A percentile compares a stretch with the other conserved stretches of the same genome.
These are phyloP conservation scores for Sparassis latifolia DNA, from an alignment of 1,284 basidiomycete species.

Conservation along the genomic window DNA sequence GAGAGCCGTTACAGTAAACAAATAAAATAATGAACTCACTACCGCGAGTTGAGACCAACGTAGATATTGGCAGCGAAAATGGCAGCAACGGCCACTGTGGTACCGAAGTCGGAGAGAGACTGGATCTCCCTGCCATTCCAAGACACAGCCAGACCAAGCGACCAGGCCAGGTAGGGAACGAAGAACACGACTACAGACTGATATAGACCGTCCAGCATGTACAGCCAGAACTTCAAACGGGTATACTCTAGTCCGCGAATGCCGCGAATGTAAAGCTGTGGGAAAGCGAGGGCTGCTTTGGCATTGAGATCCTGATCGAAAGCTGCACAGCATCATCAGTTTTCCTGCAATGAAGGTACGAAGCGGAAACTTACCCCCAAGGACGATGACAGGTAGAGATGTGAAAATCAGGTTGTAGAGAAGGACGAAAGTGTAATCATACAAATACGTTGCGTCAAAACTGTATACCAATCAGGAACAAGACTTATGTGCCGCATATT, in stretches of 20 bases:
- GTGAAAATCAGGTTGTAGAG: constrained; percentile 93
- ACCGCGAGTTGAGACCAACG: constrained; percentile 83
- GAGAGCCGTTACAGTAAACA: background rate
- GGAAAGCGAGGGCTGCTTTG: constrained; percentile 84
- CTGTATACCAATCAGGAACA: constrained; percentile 29
- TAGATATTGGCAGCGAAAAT: constrained; percentile 86
- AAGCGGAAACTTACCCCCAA: constrained; percentile 60
- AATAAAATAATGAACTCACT: constrained; percentile 46
- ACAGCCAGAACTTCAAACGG: constrained; percentile 86
- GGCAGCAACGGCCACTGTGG: constrained; percentile 82
- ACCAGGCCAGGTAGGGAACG: constrained; percentile 81
- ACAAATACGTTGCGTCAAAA: constrained; percentile 93
- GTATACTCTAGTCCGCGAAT: constrained; percentile 94
- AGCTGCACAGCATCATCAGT: constrained; percentile 35
- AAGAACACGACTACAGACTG: constrained; percentile 90
- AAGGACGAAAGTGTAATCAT: constrained; percentile 92
- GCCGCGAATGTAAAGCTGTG: constrained; percentile 90
- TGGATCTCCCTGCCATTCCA: constrained; percentile 75
- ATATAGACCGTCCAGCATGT: constrained; percentile 92
- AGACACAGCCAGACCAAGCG: constrained; percentile 52
- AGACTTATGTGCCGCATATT: constrained; percentile 8
- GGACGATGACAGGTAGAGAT: constrained; percentile 84
- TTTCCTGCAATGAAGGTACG: constrained; percentile 6
- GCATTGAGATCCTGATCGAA: constrained; percentile 97
- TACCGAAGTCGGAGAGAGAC: constrained; percentile 86